Percentiles rank a stretch among this genome's conserved stretches.
These are phyloP conservation scores for Nemania abortiva DNA, from an alignment of 2,329 filamentous ascomycete genomes.

Conservation along the genomic window DNA sequence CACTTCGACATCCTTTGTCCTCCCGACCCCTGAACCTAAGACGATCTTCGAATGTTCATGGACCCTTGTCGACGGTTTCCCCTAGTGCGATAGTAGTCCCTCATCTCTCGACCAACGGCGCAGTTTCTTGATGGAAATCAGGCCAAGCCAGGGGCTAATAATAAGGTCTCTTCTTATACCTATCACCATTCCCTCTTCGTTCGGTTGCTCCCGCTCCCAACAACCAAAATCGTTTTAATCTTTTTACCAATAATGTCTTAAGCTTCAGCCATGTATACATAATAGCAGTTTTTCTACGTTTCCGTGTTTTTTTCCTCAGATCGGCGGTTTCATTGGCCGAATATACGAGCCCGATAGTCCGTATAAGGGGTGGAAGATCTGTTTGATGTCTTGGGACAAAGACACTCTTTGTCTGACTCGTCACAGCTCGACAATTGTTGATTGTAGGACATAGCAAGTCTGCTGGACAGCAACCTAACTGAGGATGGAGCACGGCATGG, in stretches of 20 bases:
- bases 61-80: conserved; percentile 25
- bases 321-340: conserved; percentile 3
- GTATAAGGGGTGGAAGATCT: conserved; percentile 3
- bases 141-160: conserved; percentile 23
- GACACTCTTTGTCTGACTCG: conserved; percentile 3
- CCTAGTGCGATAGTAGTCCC: conserved; percentile 5
- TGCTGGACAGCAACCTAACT: conserved; percentile 5
- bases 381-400: neutral
- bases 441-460: conserved; percentile 19
- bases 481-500: conserved; percentile 34
- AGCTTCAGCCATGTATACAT: conserved; percentile 7
- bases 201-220: conserved; percentile 1
- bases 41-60: conserved; percentile 29
- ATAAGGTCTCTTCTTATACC: conserved; percentile 30
- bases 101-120: conserved; percentile 24
- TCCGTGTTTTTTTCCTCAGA: neutral
- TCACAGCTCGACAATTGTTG: conserved; percentile 14
- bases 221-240: conserved; percentile 2
- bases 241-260: conserved; percentile 12
- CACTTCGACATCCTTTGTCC: conserved; percentile 35
- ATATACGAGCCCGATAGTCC: conserved; percentile 7
- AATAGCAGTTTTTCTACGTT: conserved; percentile 8
- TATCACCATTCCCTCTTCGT: conserved; percentile 25
- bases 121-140: conserved; percentile 12
- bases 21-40: conserved; percentile 36